Evolutionary conservation across 805 yeast species (phyloP).

Genomic region (Kazachstania kunashirensis): DNA sequence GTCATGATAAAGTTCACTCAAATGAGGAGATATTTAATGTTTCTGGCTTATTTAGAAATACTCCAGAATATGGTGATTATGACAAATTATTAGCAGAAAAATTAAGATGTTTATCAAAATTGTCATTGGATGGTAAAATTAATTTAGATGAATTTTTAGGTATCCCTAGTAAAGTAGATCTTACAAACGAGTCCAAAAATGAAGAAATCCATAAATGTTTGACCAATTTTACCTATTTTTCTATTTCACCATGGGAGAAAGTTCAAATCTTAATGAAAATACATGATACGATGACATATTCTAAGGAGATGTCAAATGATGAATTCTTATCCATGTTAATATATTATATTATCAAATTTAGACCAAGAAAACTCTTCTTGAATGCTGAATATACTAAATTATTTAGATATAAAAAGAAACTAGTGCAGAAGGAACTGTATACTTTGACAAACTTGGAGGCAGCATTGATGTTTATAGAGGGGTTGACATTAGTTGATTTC

Average conservation of each 20-base stretch:
- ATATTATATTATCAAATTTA: constrained; percentile 19
- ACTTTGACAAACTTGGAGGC: constrained; percentile 29
- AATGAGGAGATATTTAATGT: constrained; percentile 14
- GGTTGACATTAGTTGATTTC: constrained; percentile 19
- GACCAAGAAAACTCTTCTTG: constrained; percentile 20
- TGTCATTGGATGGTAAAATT: constrained; percentile 15
- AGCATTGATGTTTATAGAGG: constrained; percentile 27
- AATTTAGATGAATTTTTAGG: constrained; percentile 21
- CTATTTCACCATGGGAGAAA: constrained; percentile 27
- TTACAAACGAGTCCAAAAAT: constrained; percentile 6
- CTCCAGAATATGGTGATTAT: constrained; percentile 26
- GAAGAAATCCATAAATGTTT: constrained; percentile 13
- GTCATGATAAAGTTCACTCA: not conserved
- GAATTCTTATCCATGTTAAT: constrained; percentile 26
- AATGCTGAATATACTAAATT: constrained; percentile 25
- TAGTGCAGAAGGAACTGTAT: constrained; percentile 27
- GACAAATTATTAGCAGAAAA: constrained; percentile 20
- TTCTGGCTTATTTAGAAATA: constrained; percentile 24
- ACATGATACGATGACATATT: constrained; percentile 21
- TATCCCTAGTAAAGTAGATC: constrained; percentile 10
- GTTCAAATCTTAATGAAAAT: constrained; percentile 17
- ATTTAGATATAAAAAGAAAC: constrained; percentile 26
- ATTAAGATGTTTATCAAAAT: constrained; percentile 12
- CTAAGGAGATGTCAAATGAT: constrained; percentile 25
- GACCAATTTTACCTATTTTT: constrained; percentile 14